Conservation (phyloP, 352 stramenopile species). For the Pythium phragmitis region DNA sequence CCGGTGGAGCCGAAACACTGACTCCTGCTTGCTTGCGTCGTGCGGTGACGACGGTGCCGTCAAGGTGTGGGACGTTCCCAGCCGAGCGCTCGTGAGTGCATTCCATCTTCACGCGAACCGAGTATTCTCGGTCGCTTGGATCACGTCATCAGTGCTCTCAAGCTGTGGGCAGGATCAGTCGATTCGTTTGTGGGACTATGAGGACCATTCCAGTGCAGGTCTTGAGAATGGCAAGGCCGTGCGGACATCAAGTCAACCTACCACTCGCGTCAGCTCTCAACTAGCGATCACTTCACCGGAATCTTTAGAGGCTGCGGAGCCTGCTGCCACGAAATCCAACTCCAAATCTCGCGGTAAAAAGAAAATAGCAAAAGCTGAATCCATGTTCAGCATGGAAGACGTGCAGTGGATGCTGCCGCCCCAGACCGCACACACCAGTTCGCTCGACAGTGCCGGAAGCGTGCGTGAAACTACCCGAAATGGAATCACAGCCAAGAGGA, state of each 20-base stretch:
- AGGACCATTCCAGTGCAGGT: neutral
- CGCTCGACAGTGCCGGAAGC: neutral
- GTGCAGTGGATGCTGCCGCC: constrained; percentile 6
- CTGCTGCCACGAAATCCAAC: neutral
- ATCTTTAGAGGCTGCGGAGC: neutral
- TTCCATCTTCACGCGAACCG: constrained; percentile 55
- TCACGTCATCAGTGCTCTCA: constrained; percentile 39
- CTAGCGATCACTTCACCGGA: neutral
- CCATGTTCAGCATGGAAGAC: neutral
- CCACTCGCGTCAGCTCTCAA: neutral
- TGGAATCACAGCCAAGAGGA: constrained; percentile 5
- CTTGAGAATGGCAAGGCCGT: neutral
- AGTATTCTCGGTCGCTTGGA: constrained; percentile 58
- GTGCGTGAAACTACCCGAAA: neutral
- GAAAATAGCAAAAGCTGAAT: constrained; percentile 5
- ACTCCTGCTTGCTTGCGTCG: constrained; percentile 40
- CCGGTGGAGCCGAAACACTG: constrained; percentile 31
- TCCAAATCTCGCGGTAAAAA: constrained; percentile 16
- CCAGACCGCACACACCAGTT: too few species aligned
- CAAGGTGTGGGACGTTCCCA: constrained; percentile 49
- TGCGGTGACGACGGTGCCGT: constrained; percentile 52
- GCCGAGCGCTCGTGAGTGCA: constrained; percentile 21
- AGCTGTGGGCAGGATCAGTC: constrained; percentile 73
- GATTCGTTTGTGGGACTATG: constrained; percentile 50
- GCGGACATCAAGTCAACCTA: neutral